phyloP scores from a whole-genome alignment of 441 rosid species.

The Viola pubescens region DNA sequence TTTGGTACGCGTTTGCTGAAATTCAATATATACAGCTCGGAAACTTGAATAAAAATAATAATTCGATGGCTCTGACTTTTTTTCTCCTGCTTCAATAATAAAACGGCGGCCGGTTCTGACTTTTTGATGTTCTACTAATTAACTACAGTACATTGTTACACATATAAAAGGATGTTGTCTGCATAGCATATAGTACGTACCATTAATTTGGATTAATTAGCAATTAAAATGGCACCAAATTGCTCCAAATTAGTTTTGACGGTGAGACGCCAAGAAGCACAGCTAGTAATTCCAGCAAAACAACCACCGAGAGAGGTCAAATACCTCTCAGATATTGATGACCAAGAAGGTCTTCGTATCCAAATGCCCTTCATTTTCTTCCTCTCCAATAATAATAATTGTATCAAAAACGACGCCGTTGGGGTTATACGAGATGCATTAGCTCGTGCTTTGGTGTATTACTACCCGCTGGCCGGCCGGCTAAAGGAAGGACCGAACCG shows the following conservation, averaged over 20 bases:
- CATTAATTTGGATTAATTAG: no score
- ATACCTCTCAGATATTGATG: slow-evolving; percentile 10
- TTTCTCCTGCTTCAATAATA: no score
- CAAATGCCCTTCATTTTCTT: not conserved
- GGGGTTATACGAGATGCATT: slow-evolving; percentile 6
- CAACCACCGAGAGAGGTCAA: slow-evolving; percentile 8
- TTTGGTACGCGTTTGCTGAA: no score
- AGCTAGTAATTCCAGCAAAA: slow-evolving; percentile 2
- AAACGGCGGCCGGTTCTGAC: no score
- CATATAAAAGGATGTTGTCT: no score
- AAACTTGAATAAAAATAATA: no score
- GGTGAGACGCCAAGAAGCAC: slow-evolving; percentile 2
- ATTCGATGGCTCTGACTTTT: no score
- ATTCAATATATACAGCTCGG: no score
- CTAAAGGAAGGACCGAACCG: slow-evolving; percentile 9
- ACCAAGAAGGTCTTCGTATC: slow-evolving; percentile 13
- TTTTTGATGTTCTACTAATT: no score
- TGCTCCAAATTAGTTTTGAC: not conserved
- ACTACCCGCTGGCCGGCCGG: slow-evolving; percentile 18
- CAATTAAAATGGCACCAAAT: not conserved
- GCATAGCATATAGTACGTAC: not conserved
- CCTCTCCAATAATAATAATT: not conserved
- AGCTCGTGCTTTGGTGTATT: slow-evolving; percentile 2
- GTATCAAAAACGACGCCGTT: not conserved
- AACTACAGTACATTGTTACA: no score